Conservation (phyloP, 225 moss, liverwort and hornwort genomes). For the Antitrichia curtipendula region DNA sequence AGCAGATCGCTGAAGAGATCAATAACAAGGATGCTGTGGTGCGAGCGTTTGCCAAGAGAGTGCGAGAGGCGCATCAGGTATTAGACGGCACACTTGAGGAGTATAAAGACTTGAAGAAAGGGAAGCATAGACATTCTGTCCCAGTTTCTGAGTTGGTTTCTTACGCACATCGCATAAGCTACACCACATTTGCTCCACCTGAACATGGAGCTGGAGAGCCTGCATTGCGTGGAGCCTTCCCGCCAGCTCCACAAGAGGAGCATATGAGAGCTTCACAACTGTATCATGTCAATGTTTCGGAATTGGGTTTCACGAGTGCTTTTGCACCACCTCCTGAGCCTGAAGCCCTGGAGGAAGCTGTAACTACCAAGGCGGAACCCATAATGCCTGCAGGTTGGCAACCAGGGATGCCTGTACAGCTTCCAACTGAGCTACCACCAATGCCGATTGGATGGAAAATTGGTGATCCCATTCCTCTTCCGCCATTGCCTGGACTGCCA, state of each 20-base stretch:
- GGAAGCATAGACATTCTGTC: slow-evolving; percentile 39
- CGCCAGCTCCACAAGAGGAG: slow-evolving; percentile 97
- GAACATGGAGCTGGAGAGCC: slow-evolving; percentile 72
- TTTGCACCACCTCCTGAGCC: slow-evolving; percentile 31
- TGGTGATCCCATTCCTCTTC: slow-evolving; percentile 75
- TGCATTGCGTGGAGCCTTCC: slow-evolving; percentile 68
- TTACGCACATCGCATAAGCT: slow-evolving; percentile 84
- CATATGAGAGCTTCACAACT: slow-evolving; percentile 86
- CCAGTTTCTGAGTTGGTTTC: slow-evolving; percentile 71
- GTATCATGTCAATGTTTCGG: slow-evolving; percentile 64
- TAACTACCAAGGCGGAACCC: slow-evolving; percentile 35
- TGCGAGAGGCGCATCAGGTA: slow-evolving; percentile 80
- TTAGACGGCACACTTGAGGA: slow-evolving; percentile 73
- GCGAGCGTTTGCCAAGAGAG: slow-evolving; percentile 71
- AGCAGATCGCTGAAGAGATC: slow-evolving; percentile 58
- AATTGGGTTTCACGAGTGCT: slow-evolving; percentile 70
- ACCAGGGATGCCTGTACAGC: slow-evolving; percentile 85
- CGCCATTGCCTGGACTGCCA: slow-evolving; percentile 52
- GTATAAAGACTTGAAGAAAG: slow-evolving; percentile 53
- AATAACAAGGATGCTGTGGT: slow-evolving; percentile 60
- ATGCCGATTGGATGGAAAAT: slow-evolving; percentile 95
- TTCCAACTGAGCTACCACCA: slow-evolving; percentile 67
- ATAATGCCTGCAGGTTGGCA: slow-evolving; percentile 81
- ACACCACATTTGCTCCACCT: slow-evolving; percentile 95
- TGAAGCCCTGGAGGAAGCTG: slow-evolving; percentile 23